Percentiles rank a stretch among this genome's conserved stretches.
phyloP scores from a whole-genome alignment of 108 stramenopile genomes.

The Bacterosira constricta region DNA sequence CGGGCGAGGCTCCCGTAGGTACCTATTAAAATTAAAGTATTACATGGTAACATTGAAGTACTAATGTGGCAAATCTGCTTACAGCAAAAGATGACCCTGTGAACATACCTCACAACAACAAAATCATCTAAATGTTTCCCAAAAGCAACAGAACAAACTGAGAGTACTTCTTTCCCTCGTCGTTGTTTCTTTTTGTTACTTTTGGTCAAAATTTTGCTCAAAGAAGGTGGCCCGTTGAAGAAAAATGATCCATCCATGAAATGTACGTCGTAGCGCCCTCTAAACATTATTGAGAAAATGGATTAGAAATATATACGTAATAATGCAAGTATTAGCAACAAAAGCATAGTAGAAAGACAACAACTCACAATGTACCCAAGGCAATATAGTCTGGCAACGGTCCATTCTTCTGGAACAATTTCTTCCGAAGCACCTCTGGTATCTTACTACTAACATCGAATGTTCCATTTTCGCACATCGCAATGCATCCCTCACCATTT shows the following conservation, averaged over 20 bases:
- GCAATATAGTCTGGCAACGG: constrained; percentile 68
- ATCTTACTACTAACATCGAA: constrained; percentile 72
- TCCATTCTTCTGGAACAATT: constrained; percentile 48
- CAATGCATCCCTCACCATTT: constrained; percentile 73
- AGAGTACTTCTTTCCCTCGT: too few species aligned
- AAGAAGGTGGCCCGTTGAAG: constrained; percentile 63
- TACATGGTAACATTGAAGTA: too few species aligned
- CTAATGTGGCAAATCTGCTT: too few species aligned
- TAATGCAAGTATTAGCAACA: neutral
- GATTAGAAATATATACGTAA: too few species aligned
- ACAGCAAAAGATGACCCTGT: too few species aligned
- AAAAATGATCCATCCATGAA: constrained; percentile 68
- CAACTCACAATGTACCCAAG: constrained; percentile 49
- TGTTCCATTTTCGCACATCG: constrained; percentile 72
- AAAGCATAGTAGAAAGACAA: neutral
- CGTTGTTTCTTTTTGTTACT: constrained; percentile 1
- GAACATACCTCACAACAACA: constrained; percentile 72
- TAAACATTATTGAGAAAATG: neutral
- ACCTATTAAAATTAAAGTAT: too few species aligned
- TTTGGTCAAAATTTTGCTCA: constrained; percentile 58
- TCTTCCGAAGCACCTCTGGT: constrained; percentile 61
- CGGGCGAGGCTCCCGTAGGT: too few species aligned
- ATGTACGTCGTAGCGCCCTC: constrained; percentile 66
- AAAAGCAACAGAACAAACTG: constrained; percentile 59
- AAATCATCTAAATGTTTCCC: constrained; percentile 68